These are phyloP conservation scores for Boletellus emodensis DNA, from an alignment of 768 basidiomycete genomes.

Conservation along the genomic window DNA sequence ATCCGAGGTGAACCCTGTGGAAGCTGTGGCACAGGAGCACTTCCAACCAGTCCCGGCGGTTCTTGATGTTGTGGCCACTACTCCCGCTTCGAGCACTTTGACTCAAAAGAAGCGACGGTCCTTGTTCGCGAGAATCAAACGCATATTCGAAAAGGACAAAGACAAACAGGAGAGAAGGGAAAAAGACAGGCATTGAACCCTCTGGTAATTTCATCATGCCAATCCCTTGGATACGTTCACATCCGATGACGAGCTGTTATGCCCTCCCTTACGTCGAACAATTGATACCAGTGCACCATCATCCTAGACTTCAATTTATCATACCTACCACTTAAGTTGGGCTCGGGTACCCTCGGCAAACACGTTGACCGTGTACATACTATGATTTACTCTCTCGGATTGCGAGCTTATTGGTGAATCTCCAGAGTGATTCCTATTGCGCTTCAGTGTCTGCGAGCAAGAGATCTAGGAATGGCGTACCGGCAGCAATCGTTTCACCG, in stretches of 20 bases:
- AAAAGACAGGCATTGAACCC: slow-evolving; percentile 20
- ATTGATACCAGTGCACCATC: slow-evolving; percentile 6
- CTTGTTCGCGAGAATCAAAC: slow-evolving; percentile 50
- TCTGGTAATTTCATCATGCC: not conserved
- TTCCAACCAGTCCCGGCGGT: not conserved
- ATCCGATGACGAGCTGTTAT: slow-evolving; percentile 15
- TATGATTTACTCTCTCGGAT: slow-evolving; percentile 2
- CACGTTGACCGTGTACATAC: slow-evolving; percentile 20
- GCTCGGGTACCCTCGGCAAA: not conserved
- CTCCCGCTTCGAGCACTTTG: slow-evolving; percentile 34
- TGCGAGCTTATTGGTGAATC: slow-evolving; percentile 28
- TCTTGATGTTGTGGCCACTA: slow-evolving; percentile 12
- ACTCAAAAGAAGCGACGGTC: slow-evolving; percentile 50
- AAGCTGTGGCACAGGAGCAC: not conserved
- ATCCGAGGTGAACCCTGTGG: not conserved
- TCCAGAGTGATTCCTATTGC: slow-evolving; percentile 43
- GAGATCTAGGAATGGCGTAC: slow-evolving; percentile 35
- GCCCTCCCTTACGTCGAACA: slow-evolving; percentile 13
- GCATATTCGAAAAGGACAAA: slow-evolving; percentile 51
- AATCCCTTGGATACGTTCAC: slow-evolving; percentile 4
- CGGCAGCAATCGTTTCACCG: slow-evolving; percentile 94
- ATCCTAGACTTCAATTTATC: slow-evolving; percentile 19
- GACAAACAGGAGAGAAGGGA: slow-evolving; percentile 36
- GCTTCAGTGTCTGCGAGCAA: not conserved
- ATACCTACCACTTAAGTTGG: slow-evolving; percentile 12